Conservation (phyloP, 1,139 yeast genomes). For the Geotrichum fermentans region DNA sequence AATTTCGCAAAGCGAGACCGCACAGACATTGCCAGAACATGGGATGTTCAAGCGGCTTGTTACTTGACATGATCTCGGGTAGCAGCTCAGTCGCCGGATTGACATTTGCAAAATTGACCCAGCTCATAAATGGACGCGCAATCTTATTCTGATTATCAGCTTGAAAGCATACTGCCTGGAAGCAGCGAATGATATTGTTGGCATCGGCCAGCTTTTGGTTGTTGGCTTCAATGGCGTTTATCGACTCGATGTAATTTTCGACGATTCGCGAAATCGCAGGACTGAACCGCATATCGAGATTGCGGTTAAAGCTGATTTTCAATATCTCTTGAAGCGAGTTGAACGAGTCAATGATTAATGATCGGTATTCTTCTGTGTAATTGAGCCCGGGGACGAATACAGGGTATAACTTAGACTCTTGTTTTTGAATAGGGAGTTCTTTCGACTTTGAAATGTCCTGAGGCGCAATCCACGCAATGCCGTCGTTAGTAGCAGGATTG, state of each 20-base stretch:
- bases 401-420: slow-evolving; percentile 40
- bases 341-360: slow-evolving; percentile 40
- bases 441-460: slow-evolving; percentile 27
- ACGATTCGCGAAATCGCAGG: slow-evolving; percentile 15
- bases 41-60: slow-evolving; percentile 50
- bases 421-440: slow-evolving; percentile 21
- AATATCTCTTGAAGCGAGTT: slow-evolving; percentile 15
- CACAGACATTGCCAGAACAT: slow-evolving; percentile 62
- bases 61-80: slow-evolving; percentile 32
- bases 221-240: slow-evolving; percentile 16
- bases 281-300: slow-evolving; percentile 17
- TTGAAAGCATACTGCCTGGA: slow-evolving; percentile 25
- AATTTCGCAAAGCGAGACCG: slow-evolving; percentile 59
- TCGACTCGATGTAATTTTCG: slow-evolving; percentile 16
- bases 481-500: slow-evolving; percentile 41
- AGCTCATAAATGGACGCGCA: slow-evolving; percentile 24
- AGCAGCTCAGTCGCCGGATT: slow-evolving; percentile 23
- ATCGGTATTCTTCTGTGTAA: slow-evolving; percentile 37
- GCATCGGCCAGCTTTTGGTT: slow-evolving; percentile 24
- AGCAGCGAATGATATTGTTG: slow-evolving; percentile 24
- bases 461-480: slow-evolving; percentile 41
- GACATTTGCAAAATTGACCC: slow-evolving; percentile 29
- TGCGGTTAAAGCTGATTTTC: slow-evolving; percentile 4
- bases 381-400: slow-evolving; percentile 40
- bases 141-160: slow-evolving; percentile 22